These are phyloP conservation scores for Fusarium tuaranense DNA, from an alignment of 2,329 filamentous ascomycete genomes.

Conservation along the genomic window DNA sequence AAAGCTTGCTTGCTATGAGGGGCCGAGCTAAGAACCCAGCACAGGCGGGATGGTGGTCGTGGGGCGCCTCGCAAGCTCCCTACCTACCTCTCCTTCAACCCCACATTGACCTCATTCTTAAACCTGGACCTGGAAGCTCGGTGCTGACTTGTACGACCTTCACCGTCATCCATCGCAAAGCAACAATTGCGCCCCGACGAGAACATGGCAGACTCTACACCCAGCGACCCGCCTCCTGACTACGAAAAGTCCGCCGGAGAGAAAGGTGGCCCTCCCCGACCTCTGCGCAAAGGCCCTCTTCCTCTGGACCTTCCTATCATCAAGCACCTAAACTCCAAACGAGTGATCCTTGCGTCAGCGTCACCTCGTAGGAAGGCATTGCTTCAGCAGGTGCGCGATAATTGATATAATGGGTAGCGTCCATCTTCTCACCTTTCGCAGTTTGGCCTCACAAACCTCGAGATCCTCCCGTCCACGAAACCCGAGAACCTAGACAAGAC, in stretches of 20 bases:
- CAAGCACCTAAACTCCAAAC: slow-evolving; percentile 78
- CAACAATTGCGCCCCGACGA: background rate
- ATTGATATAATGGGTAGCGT: no score
- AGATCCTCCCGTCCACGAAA: slow-evolving; percentile 85
- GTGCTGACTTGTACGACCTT: slow-evolving; percentile 17
- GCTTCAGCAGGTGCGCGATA: slow-evolving; percentile 71
- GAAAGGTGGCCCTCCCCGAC: slow-evolving; percentile 48
- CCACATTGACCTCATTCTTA: slow-evolving; percentile 44
- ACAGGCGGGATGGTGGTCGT: slow-evolving; percentile 28
- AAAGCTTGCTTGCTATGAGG: slow-evolving; percentile 27
- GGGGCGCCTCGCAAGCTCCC: slow-evolving; percentile 37
- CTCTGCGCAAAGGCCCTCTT: slow-evolving; percentile 64
- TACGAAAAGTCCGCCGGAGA: slow-evolving; percentile 57
- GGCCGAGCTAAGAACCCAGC: slow-evolving; percentile 29
- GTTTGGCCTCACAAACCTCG: slow-evolving; percentile 84
- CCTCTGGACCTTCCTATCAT: slow-evolving; percentile 86
- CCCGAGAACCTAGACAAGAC: slow-evolving; percentile 88
- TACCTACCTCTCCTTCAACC: slow-evolving; percentile 29
- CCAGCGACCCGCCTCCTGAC: slow-evolving; percentile 58
- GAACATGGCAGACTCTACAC: slow-evolving; percentile 45
- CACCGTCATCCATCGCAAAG: slow-evolving; percentile 8
- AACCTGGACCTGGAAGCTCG: slow-evolving; percentile 22
- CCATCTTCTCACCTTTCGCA: slow-evolving; percentile 50
- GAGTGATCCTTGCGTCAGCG: slow-evolving; percentile 90
- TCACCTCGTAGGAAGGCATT: slow-evolving; percentile 88